These are phyloP conservation scores for Diplotaxis tenuifolia DNA, from an alignment of 345 rosid genomes.

Conservation along the genomic window DNA sequence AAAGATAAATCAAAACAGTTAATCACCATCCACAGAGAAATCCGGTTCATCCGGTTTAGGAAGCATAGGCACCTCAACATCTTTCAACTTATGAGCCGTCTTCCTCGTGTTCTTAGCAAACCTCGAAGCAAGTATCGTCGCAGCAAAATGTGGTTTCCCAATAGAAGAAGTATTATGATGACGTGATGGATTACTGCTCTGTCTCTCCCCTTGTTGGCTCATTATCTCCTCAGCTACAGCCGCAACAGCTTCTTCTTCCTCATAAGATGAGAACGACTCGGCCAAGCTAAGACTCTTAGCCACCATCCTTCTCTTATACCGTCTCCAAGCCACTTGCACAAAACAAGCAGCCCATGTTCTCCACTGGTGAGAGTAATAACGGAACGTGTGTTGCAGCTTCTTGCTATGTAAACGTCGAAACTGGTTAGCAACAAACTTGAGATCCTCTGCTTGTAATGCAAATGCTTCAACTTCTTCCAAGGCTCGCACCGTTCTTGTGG, in stretches of 20 bases:
- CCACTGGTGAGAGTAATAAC: slow-evolving; percentile 66
- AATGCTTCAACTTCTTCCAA: slow-evolving; percentile 63
- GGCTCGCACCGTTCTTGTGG: slow-evolving; percentile 61
- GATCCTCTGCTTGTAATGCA: slow-evolving; percentile 60
- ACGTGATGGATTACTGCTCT: not conserved
- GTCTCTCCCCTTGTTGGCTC: slow-evolving; percentile 30
- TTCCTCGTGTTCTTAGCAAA: slow-evolving; percentile 87
- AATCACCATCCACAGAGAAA: slow-evolving; percentile 60
- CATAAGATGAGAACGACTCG: slow-evolving; percentile 43
- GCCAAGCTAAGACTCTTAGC: slow-evolving; percentile 44
- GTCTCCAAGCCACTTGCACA: slow-evolving; percentile 60
- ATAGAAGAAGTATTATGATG: slow-evolving; percentile 40
- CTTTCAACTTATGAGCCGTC: slow-evolving; percentile 66
- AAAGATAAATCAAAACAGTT: slow-evolving; percentile 15
- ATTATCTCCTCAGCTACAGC: slow-evolving; percentile 22
- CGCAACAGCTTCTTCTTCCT: slow-evolving; percentile 32
- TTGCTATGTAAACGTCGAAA: slow-evolving; percentile 65
- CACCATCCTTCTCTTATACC: slow-evolving; percentile 46
- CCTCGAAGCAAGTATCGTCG: slow-evolving; percentile 68
- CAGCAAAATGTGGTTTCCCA: slow-evolving; percentile 61
- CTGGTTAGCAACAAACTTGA: slow-evolving; percentile 62
- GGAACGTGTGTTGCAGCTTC: slow-evolving; percentile 59
- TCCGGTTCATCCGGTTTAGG: slow-evolving; percentile 89
- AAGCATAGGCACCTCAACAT: slow-evolving; percentile 62
- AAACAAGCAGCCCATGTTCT: slow-evolving; percentile 73